Base-by-base conservation (phyloP, 108 stramenopile species). In the Pseudonitzschia multiseries region DNA sequence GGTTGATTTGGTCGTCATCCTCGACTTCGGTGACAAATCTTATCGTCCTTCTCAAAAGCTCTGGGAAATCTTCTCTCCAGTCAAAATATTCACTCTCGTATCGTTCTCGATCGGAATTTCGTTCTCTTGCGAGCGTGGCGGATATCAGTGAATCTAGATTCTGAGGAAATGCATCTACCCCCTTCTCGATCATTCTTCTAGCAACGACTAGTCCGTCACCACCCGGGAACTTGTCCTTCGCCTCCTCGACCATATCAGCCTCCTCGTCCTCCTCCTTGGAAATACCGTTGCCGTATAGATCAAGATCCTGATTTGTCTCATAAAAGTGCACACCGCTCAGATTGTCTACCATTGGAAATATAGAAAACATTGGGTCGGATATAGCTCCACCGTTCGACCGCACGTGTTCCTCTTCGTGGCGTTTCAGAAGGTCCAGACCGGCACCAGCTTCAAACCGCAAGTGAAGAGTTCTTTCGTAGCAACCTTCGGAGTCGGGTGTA, bases 271-370 rank as follows among this genome's bases (percentile, higher is more conserved):
- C 33, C 4, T 41, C 57, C 13, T 64, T 29, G 46, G 27, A 8
- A 13, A 2, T 20, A n/a, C 53, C 52, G 44, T 68, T 29, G 12
- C 18, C 61, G 62, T 46, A 33, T 29, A 27, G 72, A 48, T 36
- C 72, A 32, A 31, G 21, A 24, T 56, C 26, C 12, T 56, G 65
- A 21, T 65, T 62, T 41, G 62, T 26, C 8, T 76, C 75, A 72
- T 87, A 83, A 63, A 92, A 53, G 6, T 88, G 88, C 65, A 79
- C 69, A 17, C 90, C 91, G 73, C 86, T 89, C 20, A 89, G 79
- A 61, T 94, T 89, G 85, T 94, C 93, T 1, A 92, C 91, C 73
- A 86, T 88, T 70, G 90, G 87, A 69, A 90, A 86, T 1, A 87
- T 69, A 2, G 76, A 71, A 73, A 92, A 87, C 42, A 89, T 79